Base-by-base conservation (phyloP, 148 eudicot genomes). In the Camellia granthamiana region DNA sequence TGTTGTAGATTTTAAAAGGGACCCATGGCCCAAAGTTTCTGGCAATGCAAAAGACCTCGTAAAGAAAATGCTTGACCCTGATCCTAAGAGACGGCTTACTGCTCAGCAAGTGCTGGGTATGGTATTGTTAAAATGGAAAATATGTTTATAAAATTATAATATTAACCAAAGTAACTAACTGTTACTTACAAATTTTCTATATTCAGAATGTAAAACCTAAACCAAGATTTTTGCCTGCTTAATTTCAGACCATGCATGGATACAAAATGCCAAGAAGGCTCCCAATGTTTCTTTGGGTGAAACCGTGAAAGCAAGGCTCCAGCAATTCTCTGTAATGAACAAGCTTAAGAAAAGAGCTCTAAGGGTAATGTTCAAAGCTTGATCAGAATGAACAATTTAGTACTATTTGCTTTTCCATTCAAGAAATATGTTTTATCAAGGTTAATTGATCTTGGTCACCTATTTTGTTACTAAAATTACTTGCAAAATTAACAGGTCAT, bases 21-120 rank as follows among this genome's bases (percentile, higher is more conserved):
- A 90, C 51, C 92, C 92, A 13, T 90, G 92, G 92, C 92, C 92
- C 9, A 90, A 85, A 80, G 89, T 90, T 41, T 88, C 92, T 23
- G 88, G 85, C 52, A 83, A 68, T 76, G 92, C 92, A 41, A 90
- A 90, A 76, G 90, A 90, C 68, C 85, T 90, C 69, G 91, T 90
- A 44, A 86, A 84, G 83, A 88, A 81, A 81, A 90, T 90, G 92
- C 92, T 90, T 21, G 82, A 90, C 56, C 86, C 90, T 46, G 89
- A 90, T 58, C 89, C 90, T 8, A 83, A 83, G 74, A 63, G 68
- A 61, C 87, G 92, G 46, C 88, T 86, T 62, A 88, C 92, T 54
- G 90, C 87, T n/a, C 86, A 86, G 60, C 83, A 88, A 84, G 90
- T 88, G 55, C 78, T 88, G 59, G 88, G 90, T 88, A 88, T 13